A percentile compares a stretch with the other conserved stretches of the same genome.
phyloP scores from a whole-genome alignment of 305 asterid genomes.

The Euphrasia arctica region DNA sequence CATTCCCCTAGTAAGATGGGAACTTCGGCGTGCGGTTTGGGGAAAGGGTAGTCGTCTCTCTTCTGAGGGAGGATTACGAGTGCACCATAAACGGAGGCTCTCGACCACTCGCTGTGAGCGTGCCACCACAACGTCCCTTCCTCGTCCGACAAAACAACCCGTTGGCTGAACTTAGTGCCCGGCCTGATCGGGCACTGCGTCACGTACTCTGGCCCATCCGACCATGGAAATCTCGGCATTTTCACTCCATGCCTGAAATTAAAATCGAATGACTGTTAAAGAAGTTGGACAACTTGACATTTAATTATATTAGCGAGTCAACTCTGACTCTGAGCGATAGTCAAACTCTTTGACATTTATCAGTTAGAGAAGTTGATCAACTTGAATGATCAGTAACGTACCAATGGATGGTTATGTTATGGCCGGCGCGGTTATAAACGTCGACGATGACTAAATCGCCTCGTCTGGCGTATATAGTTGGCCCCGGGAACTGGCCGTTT shows the following conservation, averaged over 20 bases:
- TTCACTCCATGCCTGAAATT: constrained; percentile 69
- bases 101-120: constrained; percentile 82
- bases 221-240: constrained; percentile 71
- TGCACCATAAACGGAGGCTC: constrained; percentile 34
- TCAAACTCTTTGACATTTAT: too few relatives aligned
- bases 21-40: constrained; percentile 38
- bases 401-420: too few relatives aligned
- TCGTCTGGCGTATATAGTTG: background rate
- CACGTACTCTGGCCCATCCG: constrained; percentile 74
- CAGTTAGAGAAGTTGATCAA: too few relatives aligned
- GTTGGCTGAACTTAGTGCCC: constrained; percentile 49
- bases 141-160: constrained; percentile 55
- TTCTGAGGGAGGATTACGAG: constrained; percentile 20
- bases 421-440: too few relatives aligned
- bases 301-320: too few relatives aligned
- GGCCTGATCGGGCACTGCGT: constrained; percentile 81
- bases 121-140: constrained; percentile 91
- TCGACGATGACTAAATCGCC: background rate
- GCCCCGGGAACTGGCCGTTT: constrained; percentile 1
- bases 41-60: constrained; percentile 32
- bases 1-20: constrained; percentile 28
- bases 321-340: too few relatives aligned
- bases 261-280: too few relatives aligned
- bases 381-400: too few relatives aligned
- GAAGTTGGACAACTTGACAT: too few relatives aligned